Evolutionary conservation across 176 grass and related monocot species (phyloP).

Genomic region (Chloris gayana): DNA sequence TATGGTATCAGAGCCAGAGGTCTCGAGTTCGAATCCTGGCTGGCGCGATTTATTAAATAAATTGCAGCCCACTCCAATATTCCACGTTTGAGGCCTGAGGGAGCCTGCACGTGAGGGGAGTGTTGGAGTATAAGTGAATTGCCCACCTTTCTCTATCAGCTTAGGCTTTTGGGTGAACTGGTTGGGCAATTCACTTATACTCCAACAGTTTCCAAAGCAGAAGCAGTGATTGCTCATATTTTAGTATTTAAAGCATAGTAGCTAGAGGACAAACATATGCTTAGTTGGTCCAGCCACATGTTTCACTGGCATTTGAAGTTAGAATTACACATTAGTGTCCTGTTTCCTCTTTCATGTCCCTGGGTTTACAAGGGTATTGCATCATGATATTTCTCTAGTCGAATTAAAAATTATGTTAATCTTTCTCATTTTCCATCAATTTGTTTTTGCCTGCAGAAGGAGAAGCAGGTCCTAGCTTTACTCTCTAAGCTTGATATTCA

Average conservation of each 20-base stretch:
- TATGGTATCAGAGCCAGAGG: too few relatives aligned
- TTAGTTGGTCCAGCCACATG: background rate
- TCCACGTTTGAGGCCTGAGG: too few relatives aligned
- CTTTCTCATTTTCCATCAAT: background rate
- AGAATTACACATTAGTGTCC: background rate
- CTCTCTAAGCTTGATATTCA: constrained; percentile 85
- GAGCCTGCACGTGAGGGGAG: too few relatives aligned
- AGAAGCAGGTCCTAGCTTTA: constrained; percentile 81
- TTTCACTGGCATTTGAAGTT: background rate
- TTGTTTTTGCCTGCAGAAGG: constrained; percentile 50
- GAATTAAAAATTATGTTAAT: background rate
- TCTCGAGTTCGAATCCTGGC: too few relatives aligned
- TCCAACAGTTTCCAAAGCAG: too few relatives aligned
- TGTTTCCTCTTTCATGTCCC: background rate
- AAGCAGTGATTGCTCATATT: background rate
- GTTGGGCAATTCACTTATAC: too few relatives aligned
- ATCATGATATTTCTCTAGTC: background rate
- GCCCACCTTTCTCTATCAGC: too few relatives aligned
- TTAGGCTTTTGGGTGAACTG: too few relatives aligned
- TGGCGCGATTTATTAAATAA: too few relatives aligned
- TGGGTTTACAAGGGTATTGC: background rate
- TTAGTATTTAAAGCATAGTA: constrained; percentile 21
- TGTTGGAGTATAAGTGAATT: too few relatives aligned
- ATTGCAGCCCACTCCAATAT: too few relatives aligned
- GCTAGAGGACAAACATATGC: background rate